Conservation (phyloP, 345 rosid genomes). For the Camelina hispida region DNA sequence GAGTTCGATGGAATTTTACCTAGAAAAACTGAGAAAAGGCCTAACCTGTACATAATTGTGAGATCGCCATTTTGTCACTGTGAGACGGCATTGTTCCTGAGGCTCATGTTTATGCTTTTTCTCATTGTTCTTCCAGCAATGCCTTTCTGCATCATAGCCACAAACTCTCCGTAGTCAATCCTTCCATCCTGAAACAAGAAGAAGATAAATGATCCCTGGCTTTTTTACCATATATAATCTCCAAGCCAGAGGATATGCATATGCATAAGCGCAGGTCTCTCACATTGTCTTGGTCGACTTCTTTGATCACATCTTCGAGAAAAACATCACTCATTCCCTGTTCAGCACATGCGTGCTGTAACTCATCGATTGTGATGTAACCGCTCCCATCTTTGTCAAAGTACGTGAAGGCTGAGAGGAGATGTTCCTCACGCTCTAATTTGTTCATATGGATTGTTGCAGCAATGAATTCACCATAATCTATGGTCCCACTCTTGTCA, state of each 20-base stretch:
- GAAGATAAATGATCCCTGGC: slow-evolving; percentile 22
- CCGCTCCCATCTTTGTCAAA: slow-evolving; percentile 98
- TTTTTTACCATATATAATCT: slow-evolving; percentile 6
- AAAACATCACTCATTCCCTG: slow-evolving; percentile 90
- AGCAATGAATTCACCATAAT: slow-evolving; percentile 95
- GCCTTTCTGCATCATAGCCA: slow-evolving; percentile 98
- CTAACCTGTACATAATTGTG: slow-evolving; percentile 38
- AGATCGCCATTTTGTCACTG: slow-evolving; percentile 30
- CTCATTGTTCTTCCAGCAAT: slow-evolving; percentile 93
- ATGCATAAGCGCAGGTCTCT: slow-evolving; percentile 41
- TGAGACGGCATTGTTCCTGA: slow-evolving; percentile 29
- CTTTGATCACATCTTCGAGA: slow-evolving; percentile 89
- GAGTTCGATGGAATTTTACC: slow-evolving; percentile 6
- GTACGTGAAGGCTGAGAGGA: slow-evolving; percentile 89
- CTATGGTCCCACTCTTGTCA: slow-evolving; percentile 96
- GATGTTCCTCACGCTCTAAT: slow-evolving; percentile 97
- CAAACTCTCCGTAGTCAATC: slow-evolving; percentile 96
- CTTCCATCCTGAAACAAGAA: slow-evolving; percentile 78
- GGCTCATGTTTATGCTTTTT: slow-evolving; percentile 88
- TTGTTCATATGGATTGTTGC: slow-evolving; percentile 96
- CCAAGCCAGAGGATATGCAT: slow-evolving; percentile 17
- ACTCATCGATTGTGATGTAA: slow-evolving; percentile 94
- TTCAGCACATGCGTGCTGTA: slow-evolving; percentile 93
- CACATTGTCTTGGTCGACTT: slow-evolving; percentile 98
- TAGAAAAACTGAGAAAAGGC: slow-evolving; percentile 10